Conservation (phyloP, 2,329 filamentous ascomycete species). For the Zalaria obscura region DNA sequence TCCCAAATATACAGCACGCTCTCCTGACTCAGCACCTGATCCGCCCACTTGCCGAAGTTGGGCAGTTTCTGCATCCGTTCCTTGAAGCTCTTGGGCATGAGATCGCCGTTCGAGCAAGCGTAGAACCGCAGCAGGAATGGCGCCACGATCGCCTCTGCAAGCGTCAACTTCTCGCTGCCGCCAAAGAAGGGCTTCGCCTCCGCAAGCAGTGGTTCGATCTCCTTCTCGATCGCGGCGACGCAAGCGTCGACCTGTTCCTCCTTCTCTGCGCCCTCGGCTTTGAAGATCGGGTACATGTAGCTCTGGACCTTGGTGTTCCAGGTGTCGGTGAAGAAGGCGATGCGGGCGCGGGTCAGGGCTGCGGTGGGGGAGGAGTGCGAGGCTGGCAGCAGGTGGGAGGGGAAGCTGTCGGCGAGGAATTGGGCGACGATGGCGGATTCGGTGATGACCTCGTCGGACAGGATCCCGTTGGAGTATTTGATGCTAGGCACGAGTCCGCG, state of each 20-base stretch:
- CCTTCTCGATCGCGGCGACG: constrained; percentile 47
- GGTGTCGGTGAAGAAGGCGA: constrained; percentile 60
- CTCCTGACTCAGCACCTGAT: constrained; percentile 22
- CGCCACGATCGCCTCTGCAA: constrained; percentile 52
- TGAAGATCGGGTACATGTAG: constrained; percentile 32
- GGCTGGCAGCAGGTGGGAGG: constrained; percentile 50
- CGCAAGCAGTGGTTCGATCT: constrained; percentile 56
- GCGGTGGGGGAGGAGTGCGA: constrained; percentile 35
- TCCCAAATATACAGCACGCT: constrained; percentile 53
- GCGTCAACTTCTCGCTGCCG: constrained; percentile 40
- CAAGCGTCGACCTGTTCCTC: constrained; percentile 35
- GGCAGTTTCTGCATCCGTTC: constrained; percentile 10
- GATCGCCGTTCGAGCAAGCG: constrained; percentile 32
- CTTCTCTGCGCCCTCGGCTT: constrained; percentile 35
- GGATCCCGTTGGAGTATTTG: constrained; percentile 39
- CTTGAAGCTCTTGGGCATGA: constrained; percentile 38
- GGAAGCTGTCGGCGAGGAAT: constrained; percentile 56
- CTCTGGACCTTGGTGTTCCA: constrained; percentile 48
- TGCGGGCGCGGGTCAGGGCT: constrained; percentile 49
- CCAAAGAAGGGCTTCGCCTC: constrained; percentile 32
- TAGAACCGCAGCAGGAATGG: constrained; percentile 53
- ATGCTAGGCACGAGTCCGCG: constrained; percentile 63
- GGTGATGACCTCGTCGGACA: constrained; percentile 43
- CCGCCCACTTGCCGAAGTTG: constrained; percentile 16
- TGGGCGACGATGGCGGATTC: constrained; percentile 62